Evolutionary conservation across 345 rosid species (phyloP).

Genomic region (Geranium rotundifolium): DNA sequence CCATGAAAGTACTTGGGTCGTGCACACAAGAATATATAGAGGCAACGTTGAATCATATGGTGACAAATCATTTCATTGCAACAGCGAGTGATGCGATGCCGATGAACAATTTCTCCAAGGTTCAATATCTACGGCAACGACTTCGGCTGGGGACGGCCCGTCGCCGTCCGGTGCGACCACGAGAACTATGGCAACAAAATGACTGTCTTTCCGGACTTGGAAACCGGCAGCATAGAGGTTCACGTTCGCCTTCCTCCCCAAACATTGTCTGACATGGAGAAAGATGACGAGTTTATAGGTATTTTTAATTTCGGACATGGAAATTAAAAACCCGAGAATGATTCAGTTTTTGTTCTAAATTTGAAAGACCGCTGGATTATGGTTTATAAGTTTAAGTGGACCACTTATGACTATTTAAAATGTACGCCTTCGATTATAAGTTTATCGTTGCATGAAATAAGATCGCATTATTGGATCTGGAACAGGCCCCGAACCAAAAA

Average conservation of each 20-base stretch:
- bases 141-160: constrained; percentile 34
- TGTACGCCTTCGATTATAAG: no score
- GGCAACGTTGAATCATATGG: constrained; percentile 4
- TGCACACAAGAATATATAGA: constrained; percentile 9
- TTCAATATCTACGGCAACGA: constrained; percentile 26
- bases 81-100: background rate
- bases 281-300: constrained; percentile 22
- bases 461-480: no score
- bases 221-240: constrained; percentile 22
- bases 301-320: no score
- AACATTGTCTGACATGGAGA: constrained; percentile 8
- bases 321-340: no score
- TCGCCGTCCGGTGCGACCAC: constrained; percentile 17
- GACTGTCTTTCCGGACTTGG: constrained; percentile 11
- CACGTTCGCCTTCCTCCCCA: constrained; percentile 13
- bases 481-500: no score
- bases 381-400: no score
- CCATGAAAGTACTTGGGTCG: no score
- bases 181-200: constrained; percentile 16
- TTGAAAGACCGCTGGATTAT: no score
- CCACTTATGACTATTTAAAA: no score
- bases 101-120: constrained; percentile 25
- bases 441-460: no score
- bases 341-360: no score
- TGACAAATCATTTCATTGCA: constrained; percentile 3